Evolutionary conservation across 176 grass and related monocot species (phyloP).

Genomic region (Carex parvula): DNA sequence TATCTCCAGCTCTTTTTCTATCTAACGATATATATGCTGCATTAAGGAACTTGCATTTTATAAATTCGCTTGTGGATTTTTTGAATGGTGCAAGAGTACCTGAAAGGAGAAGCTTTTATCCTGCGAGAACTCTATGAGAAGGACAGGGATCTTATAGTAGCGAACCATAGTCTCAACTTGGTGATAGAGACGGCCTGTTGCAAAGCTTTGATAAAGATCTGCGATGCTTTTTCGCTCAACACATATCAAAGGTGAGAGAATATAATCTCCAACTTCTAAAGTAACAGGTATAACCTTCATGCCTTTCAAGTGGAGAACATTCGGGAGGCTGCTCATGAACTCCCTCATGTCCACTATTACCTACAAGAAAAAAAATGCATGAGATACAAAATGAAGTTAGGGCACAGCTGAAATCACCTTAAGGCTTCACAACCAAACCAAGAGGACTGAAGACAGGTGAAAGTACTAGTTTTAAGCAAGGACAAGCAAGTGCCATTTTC

Average conservation of each 20-base stretch:
- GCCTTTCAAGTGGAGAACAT: constrained; percentile 92
- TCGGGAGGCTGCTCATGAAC: constrained; percentile 97
- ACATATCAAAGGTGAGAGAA: constrained; percentile 94
- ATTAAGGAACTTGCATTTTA: neutral
- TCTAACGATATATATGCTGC: neutral
- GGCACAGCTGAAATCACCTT: neutral
- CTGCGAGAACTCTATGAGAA: constrained; percentile 94
- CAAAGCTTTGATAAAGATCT: constrained; percentile 94
- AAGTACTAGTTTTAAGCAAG: neutral
- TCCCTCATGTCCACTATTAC: constrained; percentile 97
- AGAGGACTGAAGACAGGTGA: neutral
- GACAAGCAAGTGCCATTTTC: neutral
- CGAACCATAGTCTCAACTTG: constrained; percentile 87
- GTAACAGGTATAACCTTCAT: constrained; percentile 76
- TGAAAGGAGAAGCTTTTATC: constrained; percentile 98
- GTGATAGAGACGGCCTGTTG: constrained; percentile 87
- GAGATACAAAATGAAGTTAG: neutral
- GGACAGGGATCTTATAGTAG: constrained; percentile 94
- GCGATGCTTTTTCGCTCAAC: constrained; percentile 92
- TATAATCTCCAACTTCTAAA: constrained; percentile 93
- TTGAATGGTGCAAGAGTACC: constrained; percentile 35
- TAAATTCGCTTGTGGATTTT: neutral
- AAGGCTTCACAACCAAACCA: neutral
- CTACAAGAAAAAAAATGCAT: constrained; percentile 36
- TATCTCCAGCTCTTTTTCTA: neutral